A percentile compares a stretch with the other conserved stretches of the same genome.
phyloP scores from a whole-genome alignment of 1,139 yeast genomes.

The Kodamaea ohmeri region DNA sequence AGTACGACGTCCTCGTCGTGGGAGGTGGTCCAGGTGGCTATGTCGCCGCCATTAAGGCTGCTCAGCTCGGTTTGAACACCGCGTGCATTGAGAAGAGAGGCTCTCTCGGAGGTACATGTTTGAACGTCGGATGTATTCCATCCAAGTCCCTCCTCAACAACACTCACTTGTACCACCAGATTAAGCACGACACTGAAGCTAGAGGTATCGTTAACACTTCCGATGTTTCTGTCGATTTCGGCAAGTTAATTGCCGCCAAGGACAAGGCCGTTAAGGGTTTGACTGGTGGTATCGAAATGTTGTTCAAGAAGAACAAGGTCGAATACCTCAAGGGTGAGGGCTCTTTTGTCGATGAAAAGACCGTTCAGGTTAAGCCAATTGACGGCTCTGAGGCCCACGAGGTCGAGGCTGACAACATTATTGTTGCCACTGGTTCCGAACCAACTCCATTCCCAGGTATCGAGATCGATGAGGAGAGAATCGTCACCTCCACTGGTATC shows the following conservation, averaged over 20 bases:
- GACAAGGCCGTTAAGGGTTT: constrained; percentile 84
- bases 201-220: constrained; percentile 88
- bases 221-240: constrained; percentile 72
- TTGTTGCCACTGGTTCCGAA: constrained; percentile 98
- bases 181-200: constrained; percentile 75
- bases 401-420: constrained; percentile 79
- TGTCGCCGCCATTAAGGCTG: constrained; percentile 98
- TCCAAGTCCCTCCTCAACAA: constrained; percentile 94
- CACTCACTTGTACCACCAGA: constrained; percentile 88
- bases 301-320: constrained; percentile 94
- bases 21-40: constrained; percentile 99
- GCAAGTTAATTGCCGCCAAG: constrained; percentile 85
- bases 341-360: constrained; percentile 78
- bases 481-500: constrained; percentile 94
- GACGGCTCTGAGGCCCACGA: constrained; percentile 71
- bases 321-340: constrained; percentile 94
- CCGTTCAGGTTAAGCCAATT: constrained; percentile 75
- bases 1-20: constrained; percentile 89
- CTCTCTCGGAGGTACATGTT: constrained; percentile 93
- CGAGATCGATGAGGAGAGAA: constrained; percentile 93
- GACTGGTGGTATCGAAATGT: constrained; percentile 91
- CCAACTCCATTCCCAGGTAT: constrained; percentile 99
- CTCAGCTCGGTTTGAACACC: constrained; percentile 89
- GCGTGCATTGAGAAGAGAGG: constrained; percentile 99
- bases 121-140: constrained; percentile 98